Conservation (phyloP, 495 filamentous ascomycete species). For the Xylaria grammica region DNA sequence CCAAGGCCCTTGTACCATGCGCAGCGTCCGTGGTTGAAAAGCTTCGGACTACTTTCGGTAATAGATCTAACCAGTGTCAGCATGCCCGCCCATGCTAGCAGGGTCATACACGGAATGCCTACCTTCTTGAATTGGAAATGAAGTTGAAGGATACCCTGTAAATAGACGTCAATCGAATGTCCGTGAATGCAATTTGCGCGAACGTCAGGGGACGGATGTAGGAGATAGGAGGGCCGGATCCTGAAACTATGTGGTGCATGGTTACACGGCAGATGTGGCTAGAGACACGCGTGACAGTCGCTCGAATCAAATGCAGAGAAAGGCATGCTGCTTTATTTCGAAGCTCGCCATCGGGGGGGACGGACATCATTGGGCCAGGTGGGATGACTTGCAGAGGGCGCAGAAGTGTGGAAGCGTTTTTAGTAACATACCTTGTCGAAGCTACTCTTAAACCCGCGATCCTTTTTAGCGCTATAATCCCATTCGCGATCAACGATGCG, state of each 20-base stretch:
- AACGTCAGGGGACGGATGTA: slow-evolving; percentile 13
- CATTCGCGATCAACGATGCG: slow-evolving; percentile 98
- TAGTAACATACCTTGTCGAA: slow-evolving; percentile 86
- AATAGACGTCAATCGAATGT: slow-evolving; percentile 12
- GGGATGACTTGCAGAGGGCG: background rate
- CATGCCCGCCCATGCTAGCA: background rate
- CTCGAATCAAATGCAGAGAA: slow-evolving; percentile 18
- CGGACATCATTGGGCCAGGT: background rate
- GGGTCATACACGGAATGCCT: slow-evolving; percentile 22
- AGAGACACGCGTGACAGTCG: slow-evolving; percentile 20
- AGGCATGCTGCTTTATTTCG: slow-evolving; percentile 14
- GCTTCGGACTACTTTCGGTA: slow-evolving; percentile 61
- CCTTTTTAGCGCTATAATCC: slow-evolving; percentile 96
- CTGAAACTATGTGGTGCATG: slow-evolving; percentile 22
- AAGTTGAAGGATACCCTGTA: slow-evolving; percentile 89
- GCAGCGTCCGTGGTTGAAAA: background rate
- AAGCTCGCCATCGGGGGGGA: slow-evolving; percentile 1
- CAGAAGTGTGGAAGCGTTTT: slow-evolving; percentile 22
- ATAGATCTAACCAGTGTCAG: slow-evolving; percentile 63
- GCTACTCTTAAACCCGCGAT: slow-evolving; percentile 92
- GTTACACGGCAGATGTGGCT: slow-evolving; percentile 28
- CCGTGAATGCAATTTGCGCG: slow-evolving; percentile 11
- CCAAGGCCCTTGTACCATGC: background rate
- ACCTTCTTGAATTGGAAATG: slow-evolving; percentile 97
- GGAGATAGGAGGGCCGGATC: slow-evolving; percentile 21